A percentile compares a stretch with the other conserved stretches of the same genome.
phyloP scores from a whole-genome alignment of 2,329 filamentous ascomycete genomes.

The Calonectria pseudoreteaudii region DNA sequence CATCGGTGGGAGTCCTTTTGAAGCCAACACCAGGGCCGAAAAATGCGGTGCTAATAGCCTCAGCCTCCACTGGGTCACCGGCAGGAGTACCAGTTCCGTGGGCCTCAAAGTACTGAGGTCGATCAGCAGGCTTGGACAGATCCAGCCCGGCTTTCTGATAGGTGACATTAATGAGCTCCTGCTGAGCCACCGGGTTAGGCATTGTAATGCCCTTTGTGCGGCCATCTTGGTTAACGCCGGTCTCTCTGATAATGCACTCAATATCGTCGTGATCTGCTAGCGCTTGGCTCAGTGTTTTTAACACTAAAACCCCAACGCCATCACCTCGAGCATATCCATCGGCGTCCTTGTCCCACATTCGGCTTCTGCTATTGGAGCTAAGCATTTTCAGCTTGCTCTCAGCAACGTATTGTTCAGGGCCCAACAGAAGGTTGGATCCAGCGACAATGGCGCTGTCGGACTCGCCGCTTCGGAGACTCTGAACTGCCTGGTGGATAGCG shows the following conservation, averaged over 20 bases:
- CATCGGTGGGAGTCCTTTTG: not conserved
- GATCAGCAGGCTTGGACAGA: not conserved
- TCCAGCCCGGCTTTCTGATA: not conserved
- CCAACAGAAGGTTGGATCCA: conserved; percentile 31
- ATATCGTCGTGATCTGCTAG: conserved; percentile 46
- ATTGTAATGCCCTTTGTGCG: not conserved
- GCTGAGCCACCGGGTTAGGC: not conserved
- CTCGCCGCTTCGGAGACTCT: conserved; percentile 22
- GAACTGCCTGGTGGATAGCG: conserved; percentile 45
- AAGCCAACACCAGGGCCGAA: conserved; percentile 28
- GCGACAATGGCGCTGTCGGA: conserved; percentile 23
- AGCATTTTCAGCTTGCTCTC: conserved; percentile 5
- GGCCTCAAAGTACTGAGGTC: not conserved
- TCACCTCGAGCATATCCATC: conserved; percentile 9
- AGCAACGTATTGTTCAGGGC: conserved; percentile 22
- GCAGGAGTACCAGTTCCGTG: not conserved
- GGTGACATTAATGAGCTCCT: not conserved
- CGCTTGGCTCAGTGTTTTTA: conserved; percentile 43
- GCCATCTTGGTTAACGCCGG: conserved; percentile 38
- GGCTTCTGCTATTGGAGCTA: not conserved
- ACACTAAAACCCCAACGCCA: not conserved
- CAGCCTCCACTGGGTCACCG: not conserved
- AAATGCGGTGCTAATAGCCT: not conserved
- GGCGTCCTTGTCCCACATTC: not conserved
- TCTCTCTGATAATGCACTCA: conserved; percentile 37